A percentile compares a stretch with the other conserved stretches of the same genome.
Conservation (phyloP, 192 early-diverging fungal species). For the Podila minutissima region DNA sequence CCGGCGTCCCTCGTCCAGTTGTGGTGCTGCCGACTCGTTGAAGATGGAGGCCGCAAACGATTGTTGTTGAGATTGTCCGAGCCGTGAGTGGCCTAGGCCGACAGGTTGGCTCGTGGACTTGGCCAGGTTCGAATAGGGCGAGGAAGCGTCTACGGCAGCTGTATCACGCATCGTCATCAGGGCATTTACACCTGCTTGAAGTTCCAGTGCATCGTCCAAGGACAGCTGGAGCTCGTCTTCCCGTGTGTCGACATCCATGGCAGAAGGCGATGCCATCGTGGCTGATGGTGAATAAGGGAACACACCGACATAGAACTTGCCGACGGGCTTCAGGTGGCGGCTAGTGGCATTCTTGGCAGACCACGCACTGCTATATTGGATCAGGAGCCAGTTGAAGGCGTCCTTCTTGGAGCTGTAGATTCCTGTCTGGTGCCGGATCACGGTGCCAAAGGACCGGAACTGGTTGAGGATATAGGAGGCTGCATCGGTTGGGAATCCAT, state of each 20-base stretch:
- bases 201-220: conserved; percentile 14
- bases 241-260: conserved; percentile 19
- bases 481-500: conserved; percentile 37
- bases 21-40: conserved; percentile 1
- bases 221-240: conserved; percentile 6
- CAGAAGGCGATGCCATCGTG: background rate
- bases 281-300: conserved; percentile 9
- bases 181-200: conserved; percentile 22
- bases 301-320: conserved; percentile 31
- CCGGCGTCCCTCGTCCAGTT: background rate
- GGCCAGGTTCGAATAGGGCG: background rate
- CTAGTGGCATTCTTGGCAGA: conserved; percentile 26
- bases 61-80: background rate
- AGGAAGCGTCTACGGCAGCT: background rate
- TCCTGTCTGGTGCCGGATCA: conserved; percentile 24
- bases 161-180: conserved; percentile 26
- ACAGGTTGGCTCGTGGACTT: background rate
- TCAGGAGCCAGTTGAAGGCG: conserved; percentile 44
- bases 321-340: conserved; percentile 30
- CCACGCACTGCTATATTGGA: conserved; percentile 26
- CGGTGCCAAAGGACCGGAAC: conserved; percentile 34
- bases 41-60: background rate
- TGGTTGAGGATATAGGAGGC: conserved; percentile 34
- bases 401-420: conserved; percentile 17
- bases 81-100: background rate